Evolutionary conservation across 2,329 filamentous ascomycete genomes (phyloP).

Genomic region (Chaetomium sp.): DNA sequence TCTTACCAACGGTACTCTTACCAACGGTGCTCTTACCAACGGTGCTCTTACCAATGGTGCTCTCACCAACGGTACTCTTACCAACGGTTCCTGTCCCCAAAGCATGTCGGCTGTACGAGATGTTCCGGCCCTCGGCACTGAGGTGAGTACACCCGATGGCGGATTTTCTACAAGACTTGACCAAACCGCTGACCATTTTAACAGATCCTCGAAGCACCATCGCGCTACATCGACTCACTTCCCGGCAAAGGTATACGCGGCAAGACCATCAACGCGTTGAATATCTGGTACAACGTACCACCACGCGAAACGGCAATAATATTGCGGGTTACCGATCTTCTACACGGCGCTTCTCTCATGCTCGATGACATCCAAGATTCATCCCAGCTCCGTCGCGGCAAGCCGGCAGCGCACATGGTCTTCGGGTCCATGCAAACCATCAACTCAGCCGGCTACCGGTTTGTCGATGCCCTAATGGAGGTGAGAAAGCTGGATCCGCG

Average conservation of each 20-base stretch:
- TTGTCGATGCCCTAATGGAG: conserved; percentile 34
- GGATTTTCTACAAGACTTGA: no score
- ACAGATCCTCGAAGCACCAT: conserved; percentile 28
- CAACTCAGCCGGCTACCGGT: conserved; percentile 41
- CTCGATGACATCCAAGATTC: conserved; percentile 46
- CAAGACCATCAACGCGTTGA: conserved; percentile 36
- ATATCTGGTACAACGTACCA: conserved; percentile 39
- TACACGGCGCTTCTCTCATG: conserved; percentile 42
- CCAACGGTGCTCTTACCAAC: no score
- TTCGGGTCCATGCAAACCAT: conserved; percentile 44
- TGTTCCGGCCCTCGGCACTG: not conserved
- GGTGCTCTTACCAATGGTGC: no score
- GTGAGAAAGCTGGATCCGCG: conserved; percentile 17
- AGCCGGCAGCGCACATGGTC: conserved; percentile 42
- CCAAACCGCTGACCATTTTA: not conserved
- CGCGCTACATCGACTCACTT: conserved; percentile 35
- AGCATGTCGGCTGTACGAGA: not conserved
- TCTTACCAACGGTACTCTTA: no score
- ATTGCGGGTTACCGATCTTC: conserved; percentile 33
- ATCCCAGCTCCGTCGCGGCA: conserved; percentile 40
- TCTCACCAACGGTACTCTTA: no score
- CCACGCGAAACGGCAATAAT: conserved; percentile 30
- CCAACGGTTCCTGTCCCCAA: not conserved
- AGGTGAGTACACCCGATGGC: not conserved
- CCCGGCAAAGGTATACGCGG: conserved; percentile 37